phyloP scores from a whole-genome alignment of 2,329 filamentous ascomycete genomes.

The Colletotrichum gloeosporioides region DNA sequence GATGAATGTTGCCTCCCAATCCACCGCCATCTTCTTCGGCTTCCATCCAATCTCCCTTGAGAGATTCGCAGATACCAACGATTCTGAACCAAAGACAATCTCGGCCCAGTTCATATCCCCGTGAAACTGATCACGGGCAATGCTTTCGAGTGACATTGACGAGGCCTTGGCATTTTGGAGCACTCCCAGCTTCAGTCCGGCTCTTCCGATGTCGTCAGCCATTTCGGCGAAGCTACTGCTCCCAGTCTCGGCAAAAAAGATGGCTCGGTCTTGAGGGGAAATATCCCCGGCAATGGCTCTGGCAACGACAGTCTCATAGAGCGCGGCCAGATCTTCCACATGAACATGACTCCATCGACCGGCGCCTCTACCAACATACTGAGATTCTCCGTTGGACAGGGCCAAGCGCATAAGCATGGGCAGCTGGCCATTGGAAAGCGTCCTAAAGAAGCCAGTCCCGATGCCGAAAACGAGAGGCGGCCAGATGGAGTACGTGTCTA shows the following conservation, averaged over 20 bases:
- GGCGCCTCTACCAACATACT: too few relatives aligned
- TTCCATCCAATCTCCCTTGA: neutral
- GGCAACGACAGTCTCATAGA: too few relatives aligned
- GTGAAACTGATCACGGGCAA: neutral
- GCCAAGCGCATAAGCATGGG: too few relatives aligned
- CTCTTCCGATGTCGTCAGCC: neutral
- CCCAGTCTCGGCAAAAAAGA: neutral
- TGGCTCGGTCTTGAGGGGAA: too few relatives aligned
- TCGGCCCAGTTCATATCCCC: neutral
- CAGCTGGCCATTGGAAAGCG: too few relatives aligned
- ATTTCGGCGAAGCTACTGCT: neutral
- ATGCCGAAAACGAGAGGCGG: too few relatives aligned
- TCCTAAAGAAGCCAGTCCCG: too few relatives aligned
- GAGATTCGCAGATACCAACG: neutral
- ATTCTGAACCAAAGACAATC: neutral
- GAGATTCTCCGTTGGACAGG: too few relatives aligned
- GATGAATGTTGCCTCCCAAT: neutral
- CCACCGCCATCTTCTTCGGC: neutral
- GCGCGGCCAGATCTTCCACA: too few relatives aligned
- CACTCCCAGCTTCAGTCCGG: neutral
- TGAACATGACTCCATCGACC: too few relatives aligned
- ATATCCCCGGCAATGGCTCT: too few relatives aligned
- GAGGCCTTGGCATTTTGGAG: neutral
- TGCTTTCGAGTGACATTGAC: neutral
- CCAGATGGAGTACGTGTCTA: too few relatives aligned